A percentile compares a stretch with the other conserved stretches of the same genome.
Evolutionary conservation across 1,284 basidiomycete species (phyloP).

Genomic region (Apiotrichum sp.): DNA sequence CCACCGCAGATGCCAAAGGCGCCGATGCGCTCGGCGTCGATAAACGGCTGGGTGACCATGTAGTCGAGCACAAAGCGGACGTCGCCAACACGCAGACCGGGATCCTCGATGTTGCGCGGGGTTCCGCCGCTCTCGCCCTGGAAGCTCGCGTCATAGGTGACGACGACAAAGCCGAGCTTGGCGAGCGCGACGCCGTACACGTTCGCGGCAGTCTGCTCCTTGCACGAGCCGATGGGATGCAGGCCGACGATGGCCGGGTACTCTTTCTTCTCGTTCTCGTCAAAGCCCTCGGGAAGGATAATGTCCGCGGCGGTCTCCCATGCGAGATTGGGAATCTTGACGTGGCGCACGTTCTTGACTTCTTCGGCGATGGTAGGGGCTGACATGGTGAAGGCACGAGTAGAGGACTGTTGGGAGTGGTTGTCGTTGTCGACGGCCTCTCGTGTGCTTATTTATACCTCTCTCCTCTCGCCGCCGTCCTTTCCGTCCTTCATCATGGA

Average conservation of each 20-base stretch:
- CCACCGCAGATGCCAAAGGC: conserved; percentile 7
- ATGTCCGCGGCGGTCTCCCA: conserved; percentile 2
- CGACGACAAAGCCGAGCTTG: conserved; percentile 1
- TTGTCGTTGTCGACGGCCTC: too few species aligned
- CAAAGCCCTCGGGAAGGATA: conserved; percentile 3
- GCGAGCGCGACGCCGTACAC: conserved; percentile 3
- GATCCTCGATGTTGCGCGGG: conserved; percentile 8
- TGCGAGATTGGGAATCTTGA: conserved; percentile 2
- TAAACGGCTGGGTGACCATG: conserved; percentile 2
- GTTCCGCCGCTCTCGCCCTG: conserved; percentile 5
- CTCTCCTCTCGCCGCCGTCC: too few species aligned
- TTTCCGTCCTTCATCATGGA: too few species aligned
- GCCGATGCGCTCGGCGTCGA: conserved; percentile 11
- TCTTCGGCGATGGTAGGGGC: neutral
- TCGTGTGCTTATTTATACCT: too few species aligned
- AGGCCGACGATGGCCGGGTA: conserved; percentile 2
- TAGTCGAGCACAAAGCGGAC: conserved; percentile 9
- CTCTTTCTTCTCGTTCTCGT: conserved; percentile 8
- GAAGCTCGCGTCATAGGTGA: conserved; percentile 9
- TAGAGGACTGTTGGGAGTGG: too few species aligned
- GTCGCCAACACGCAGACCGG: conserved; percentile 3
- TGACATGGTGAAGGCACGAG: too few species aligned
- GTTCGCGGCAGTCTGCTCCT: conserved; percentile 12
- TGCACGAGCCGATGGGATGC: conserved; percentile 8
- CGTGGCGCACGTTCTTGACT: conserved; percentile 1